Conservation (phyloP, 805 yeast species). For the Wickerhamiella dianesei region DNA sequence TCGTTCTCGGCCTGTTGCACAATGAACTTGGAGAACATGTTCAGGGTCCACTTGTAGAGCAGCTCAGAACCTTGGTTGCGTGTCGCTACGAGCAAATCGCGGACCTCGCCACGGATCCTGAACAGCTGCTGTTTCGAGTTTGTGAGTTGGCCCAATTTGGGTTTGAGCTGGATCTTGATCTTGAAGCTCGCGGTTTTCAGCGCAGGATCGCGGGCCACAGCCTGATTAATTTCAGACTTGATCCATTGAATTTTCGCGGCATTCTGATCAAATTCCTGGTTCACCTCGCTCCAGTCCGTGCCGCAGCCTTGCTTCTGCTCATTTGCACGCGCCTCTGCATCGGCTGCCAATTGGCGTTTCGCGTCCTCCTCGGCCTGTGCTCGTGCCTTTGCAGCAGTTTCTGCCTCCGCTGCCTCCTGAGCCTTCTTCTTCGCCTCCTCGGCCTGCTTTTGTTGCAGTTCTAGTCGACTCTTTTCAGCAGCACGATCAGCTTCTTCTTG, state of each 20-base stretch:
- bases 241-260: constrained; percentile 32
- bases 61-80: constrained; percentile 30
- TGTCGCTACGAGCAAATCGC: constrained; percentile 36
- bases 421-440: background rate
- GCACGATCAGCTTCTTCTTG: background rate
- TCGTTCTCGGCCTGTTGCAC: constrained; percentile 91
- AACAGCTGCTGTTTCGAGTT: constrained; percentile 49
- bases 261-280: constrained; percentile 21
- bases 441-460: background rate
- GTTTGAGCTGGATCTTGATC: constrained; percentile 66
- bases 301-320: constrained; percentile 11
- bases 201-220: constrained; percentile 39
- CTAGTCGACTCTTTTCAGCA: background rate
- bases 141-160: constrained; percentile 85
- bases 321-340: constrained; percentile 4
- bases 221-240: constrained; percentile 44
- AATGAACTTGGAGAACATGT: constrained; percentile 71
- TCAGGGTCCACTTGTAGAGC: constrained; percentile 60
- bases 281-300: constrained; percentile 21
- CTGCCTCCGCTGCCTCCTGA: background rate
- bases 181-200: constrained; percentile 41
- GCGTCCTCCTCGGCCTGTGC: constrained; percentile 3
- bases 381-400: constrained; percentile 2
- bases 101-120: constrained; percentile 33
- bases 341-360: constrained; percentile 3